Evolutionary conservation across 1,284 basidiomycete genomes (phyloP).

Genomic region (Sanguinoderma infundibulare): DNA sequence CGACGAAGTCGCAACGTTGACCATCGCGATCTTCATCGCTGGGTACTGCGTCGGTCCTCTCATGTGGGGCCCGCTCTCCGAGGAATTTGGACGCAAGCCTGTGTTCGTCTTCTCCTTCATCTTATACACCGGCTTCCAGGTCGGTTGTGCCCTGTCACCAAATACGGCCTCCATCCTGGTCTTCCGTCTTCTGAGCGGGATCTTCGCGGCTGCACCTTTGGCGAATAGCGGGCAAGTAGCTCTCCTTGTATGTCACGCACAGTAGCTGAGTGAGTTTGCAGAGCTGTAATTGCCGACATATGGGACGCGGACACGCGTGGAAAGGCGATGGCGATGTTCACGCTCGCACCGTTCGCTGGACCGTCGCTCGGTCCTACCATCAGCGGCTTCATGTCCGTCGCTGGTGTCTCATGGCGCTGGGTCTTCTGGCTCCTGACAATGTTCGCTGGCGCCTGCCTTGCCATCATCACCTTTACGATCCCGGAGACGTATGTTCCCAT

Average conservation of each 20-base stretch:
- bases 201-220: slow-evolving; percentile 51
- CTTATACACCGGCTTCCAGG: slow-evolving; percentile 52
- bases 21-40: slow-evolving; percentile 48
- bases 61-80: slow-evolving; percentile 63
- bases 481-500: slow-evolving; percentile 74
- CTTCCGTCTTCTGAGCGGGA: slow-evolving; percentile 70
- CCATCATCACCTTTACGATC: slow-evolving; percentile 66
- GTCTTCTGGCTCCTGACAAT: slow-evolving; percentile 77
- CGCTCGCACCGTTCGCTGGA: slow-evolving; percentile 75
- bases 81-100: slow-evolving; percentile 65
- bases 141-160: slow-evolving; percentile 62
- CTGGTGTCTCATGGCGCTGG: slow-evolving; percentile 70
- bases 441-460: slow-evolving; percentile 57
- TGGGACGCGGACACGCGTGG: slow-evolving; percentile 42
- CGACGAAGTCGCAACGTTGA: slow-evolving; percentile 47
- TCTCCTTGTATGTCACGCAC: neutral
- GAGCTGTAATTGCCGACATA: slow-evolving; percentile 40
- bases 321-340: slow-evolving; percentile 40
- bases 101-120: slow-evolving; percentile 58
- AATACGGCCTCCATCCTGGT: slow-evolving; percentile 64
- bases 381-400: slow-evolving; percentile 58
- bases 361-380: slow-evolving; percentile 70
- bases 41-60: slow-evolving; percentile 63
- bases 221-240: slow-evolving; percentile 40
- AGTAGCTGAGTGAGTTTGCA: slow-evolving; percentile 7